A percentile compares a stretch with the other conserved stretches of the same genome.
Conservation (phyloP, 202 grass and related monocot species). For the Dendrocalamus latiflorus region DNA sequence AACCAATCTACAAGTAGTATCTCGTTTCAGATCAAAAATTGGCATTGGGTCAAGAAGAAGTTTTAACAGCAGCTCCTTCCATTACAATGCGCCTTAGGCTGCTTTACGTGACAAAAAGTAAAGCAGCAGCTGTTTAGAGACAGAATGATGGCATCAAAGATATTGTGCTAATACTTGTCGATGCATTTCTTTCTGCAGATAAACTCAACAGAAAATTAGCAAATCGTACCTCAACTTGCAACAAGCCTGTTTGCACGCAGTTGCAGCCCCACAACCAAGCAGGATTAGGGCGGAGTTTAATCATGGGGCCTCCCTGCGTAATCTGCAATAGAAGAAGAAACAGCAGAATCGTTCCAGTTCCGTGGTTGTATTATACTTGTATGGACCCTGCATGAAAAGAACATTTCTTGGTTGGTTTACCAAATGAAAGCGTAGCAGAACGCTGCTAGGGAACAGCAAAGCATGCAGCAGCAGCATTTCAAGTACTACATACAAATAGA, state of each 20-base stretch:
- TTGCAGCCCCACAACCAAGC: constrained; percentile 30
- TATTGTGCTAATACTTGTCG: constrained; percentile 9
- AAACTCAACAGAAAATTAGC: not conserved
- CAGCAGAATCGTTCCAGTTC: not conserved
- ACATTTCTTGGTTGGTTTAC: constrained; percentile 15
- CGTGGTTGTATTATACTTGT: not conserved
- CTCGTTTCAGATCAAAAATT: not conserved
- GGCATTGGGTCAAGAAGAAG: not conserved
- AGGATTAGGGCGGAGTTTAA: constrained; percentile 21
- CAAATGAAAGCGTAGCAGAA: not conserved
- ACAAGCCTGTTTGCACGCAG: not conserved
- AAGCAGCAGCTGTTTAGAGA: not conserved
- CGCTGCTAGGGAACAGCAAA: not conserved
- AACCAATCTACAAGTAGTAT: not conserved
- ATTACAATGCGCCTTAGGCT: not conserved
- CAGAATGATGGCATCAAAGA: not conserved
- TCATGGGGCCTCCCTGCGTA: constrained; percentile 23
- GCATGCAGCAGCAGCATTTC: not conserved
- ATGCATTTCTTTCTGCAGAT: not conserved
- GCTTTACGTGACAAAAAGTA: not conserved
- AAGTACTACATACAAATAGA: not conserved
- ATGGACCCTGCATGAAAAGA: constrained; percentile 27
- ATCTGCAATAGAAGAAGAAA: not conserved
- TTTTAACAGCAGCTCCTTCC: not conserved
- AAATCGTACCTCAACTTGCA: not conserved